Percentiles rank a stretch among this genome's conserved stretches.
phyloP scores from a whole-genome alignment of 495 filamentous ascomycete species.

The Xylaria intraflava region DNA sequence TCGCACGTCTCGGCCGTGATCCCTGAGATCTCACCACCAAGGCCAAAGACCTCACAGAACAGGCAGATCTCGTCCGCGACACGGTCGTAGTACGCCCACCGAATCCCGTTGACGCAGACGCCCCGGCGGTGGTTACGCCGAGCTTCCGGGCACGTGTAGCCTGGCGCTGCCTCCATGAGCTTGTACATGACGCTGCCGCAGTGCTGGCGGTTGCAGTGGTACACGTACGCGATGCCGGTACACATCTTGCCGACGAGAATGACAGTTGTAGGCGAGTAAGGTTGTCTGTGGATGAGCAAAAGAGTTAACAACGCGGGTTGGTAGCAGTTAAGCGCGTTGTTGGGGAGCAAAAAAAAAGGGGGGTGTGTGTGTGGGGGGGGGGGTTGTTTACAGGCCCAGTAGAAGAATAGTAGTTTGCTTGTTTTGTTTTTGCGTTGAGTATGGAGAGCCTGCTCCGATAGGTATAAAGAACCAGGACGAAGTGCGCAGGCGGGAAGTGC shows the following conservation, averaged over 20 bases:
- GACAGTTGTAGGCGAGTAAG: too few species aligned
- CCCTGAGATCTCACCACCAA: not conserved
- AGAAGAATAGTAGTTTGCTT: too few species aligned
- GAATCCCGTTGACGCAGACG: conserved; percentile 16
- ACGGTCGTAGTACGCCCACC: conserved; percentile 7
- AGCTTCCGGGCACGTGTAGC: conserved; percentile 18
- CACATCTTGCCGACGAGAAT: conserved; percentile 13
- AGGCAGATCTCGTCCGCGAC: conserved; percentile 11
- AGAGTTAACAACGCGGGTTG: too few species aligned
- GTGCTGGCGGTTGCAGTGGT: conserved; percentile 6
- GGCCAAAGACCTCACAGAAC: conserved; percentile 16
- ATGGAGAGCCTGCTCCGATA: too few species aligned
- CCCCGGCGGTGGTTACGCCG: conserved; percentile 2
- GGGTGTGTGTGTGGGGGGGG: too few species aligned
- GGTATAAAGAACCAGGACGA: too few species aligned
- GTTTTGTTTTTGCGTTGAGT: too few species aligned
- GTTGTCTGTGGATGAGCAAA: too few species aligned
- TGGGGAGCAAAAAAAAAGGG: too few species aligned
- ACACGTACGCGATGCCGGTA: conserved; percentile 8
- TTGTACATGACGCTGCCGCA: conserved; percentile 9
- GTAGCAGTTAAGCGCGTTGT: too few species aligned
- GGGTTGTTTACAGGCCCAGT: too few species aligned
- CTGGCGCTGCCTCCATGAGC: conserved; percentile 2
- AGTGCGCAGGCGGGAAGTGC: not conserved
- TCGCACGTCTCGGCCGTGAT: not conserved